Evolutionary conservation across 2,329 filamentous ascomycete genomes (phyloP), one percentile per base, ranked within the genome.

Genomic region (Cryphonectria naterciae): DNA sequence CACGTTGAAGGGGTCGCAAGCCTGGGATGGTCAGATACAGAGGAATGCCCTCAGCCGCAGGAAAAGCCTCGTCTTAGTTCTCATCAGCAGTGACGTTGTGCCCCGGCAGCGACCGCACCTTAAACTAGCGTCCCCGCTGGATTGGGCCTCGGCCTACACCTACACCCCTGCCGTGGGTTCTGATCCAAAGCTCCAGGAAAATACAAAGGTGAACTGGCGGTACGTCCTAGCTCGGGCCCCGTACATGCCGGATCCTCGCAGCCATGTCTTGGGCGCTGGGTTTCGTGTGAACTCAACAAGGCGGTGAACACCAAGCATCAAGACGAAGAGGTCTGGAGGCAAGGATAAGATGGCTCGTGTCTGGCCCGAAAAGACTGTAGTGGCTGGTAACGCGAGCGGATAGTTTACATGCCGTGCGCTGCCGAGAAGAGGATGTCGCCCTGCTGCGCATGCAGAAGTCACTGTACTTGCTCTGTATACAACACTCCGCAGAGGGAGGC

Each of bases 251-350:
- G 64, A 69, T 67, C 32, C 61, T 71, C 67, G 58, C 67, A 71
- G 58, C 67, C 37, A 43, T 41, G 61, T 68, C 65, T 71, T 65
- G 66, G 62, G 58, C 63, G 70, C 65, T 49, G 65, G 52, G 63
- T 64, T 69, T 69, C 67, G 70, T 60, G 58, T 67, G 71, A 72
- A 74, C 74, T 74, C 75, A 75, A 76, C 72, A 74, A 76, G 76
- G 77, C 77, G 77, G 77, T 78, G 77, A 78, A 75, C 70, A 74
- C 72, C 74, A 75, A 65, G 73, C 15, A 65, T 58, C 54, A 43
- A 71, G 72, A 73, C 74, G 69, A 73, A 74, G 74, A 73, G 75
- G 74, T 76, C 72, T 78, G 75, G 74, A 76, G 74, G 75, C 75
- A 77, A 77, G 74, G 70, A 76, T 75, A 75, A 75, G 32, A 37